These are phyloP conservation scores for Pyrenophora seminiperda DNA, from an alignment of 2,329 filamentous ascomycete genomes.

Conservation along the genomic window DNA sequence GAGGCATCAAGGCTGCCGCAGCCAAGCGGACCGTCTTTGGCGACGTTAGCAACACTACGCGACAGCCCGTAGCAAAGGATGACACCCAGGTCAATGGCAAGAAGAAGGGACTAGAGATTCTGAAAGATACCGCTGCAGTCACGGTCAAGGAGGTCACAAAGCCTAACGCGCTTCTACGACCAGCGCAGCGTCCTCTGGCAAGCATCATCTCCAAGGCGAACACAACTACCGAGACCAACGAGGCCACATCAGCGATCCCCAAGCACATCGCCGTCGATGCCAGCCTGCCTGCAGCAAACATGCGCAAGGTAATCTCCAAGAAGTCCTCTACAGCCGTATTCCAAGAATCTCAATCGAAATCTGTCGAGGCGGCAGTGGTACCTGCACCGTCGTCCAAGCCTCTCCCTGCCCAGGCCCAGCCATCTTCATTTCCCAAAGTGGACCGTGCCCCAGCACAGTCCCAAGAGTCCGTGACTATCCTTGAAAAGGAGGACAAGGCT, in stretches of 20 bases:
- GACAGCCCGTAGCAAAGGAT: constrained; percentile 55
- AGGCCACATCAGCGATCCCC: constrained; percentile 25
- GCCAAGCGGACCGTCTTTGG: constrained; percentile 80
- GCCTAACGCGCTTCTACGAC: constrained; percentile 57
- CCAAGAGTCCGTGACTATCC: constrained; percentile 23
- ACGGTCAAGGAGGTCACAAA: constrained; percentile 49
- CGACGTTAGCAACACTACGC: constrained; percentile 75
- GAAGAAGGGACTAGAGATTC: constrained; percentile 45
- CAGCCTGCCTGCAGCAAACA: constrained; percentile 43
- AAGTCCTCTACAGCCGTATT: constrained; percentile 58
- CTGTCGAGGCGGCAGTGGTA: constrained; percentile 20
- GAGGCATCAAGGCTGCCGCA: constrained; percentile 64
- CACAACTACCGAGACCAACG: constrained; percentile 18
- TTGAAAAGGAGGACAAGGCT: constrained; percentile 18
- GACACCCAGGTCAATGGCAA: constrained; percentile 57
- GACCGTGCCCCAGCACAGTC: constrained; percentile 28
- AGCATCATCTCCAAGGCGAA: constrained; percentile 29
- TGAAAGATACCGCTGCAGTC: constrained; percentile 39
- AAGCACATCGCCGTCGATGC: constrained; percentile 35
- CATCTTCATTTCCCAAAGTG: constrained; percentile 31
- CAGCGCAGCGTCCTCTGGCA: constrained; percentile 65
- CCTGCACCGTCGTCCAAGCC: constrained; percentile 30
- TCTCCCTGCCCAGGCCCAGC: constrained; percentile 27
- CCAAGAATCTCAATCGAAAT: constrained; percentile 52
- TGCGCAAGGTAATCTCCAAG: constrained; percentile 58